Percentiles rank a stretch among this genome's conserved stretches.
phyloP scores from a whole-genome alignment of 179 eudicot species.

The Gypsophila paniculata region DNA sequence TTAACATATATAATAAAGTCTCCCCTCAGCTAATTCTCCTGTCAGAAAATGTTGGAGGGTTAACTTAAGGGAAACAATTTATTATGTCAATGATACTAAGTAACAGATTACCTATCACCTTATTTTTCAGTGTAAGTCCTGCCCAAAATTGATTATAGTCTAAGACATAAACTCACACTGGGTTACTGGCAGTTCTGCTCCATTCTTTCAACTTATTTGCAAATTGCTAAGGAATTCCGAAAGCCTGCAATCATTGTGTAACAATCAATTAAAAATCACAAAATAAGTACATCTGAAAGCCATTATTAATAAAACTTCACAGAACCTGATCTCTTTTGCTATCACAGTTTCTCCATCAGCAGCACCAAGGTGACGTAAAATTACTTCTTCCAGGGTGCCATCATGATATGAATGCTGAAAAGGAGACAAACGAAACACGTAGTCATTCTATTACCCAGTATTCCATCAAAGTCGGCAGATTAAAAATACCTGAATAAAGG shows the following conservation, averaged over 20 bases:
- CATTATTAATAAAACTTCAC: not conserved
- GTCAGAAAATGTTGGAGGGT: not conserved
- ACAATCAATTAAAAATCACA: slow-evolving; percentile 16
- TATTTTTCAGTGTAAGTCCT: not conserved
- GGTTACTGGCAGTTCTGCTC: slow-evolving; percentile 31
- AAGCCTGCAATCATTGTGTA: slow-evolving; percentile 48
- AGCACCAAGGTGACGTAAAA: slow-evolving; percentile 77
- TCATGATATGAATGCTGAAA: slow-evolving; percentile 89
- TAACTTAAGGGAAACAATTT: not conserved
- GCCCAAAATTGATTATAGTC: not conserved
- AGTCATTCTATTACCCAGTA: slow-evolving; percentile 13
- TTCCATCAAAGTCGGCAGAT: slow-evolving; percentile 3
- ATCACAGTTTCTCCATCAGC: slow-evolving; percentile 82
- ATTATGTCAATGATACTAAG: not conserved
- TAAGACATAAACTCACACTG: slow-evolving; percentile 32
- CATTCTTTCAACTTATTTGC: slow-evolving; percentile 52
- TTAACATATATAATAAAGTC: not conserved
- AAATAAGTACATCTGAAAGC: not conserved
- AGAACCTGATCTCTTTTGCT: slow-evolving; percentile 68
- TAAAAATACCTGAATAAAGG: not conserved
- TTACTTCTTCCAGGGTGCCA: slow-evolving; percentile 82
- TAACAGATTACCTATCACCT: not conserved
- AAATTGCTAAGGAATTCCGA: slow-evolving; percentile 63
- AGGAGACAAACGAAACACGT: not conserved
- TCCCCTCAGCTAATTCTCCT: not conserved